Percentiles rank a stretch among this genome's conserved stretches.
Conservation (phyloP, 192 early-diverging fungal species). For the Kickxella alabastrina region DNA sequence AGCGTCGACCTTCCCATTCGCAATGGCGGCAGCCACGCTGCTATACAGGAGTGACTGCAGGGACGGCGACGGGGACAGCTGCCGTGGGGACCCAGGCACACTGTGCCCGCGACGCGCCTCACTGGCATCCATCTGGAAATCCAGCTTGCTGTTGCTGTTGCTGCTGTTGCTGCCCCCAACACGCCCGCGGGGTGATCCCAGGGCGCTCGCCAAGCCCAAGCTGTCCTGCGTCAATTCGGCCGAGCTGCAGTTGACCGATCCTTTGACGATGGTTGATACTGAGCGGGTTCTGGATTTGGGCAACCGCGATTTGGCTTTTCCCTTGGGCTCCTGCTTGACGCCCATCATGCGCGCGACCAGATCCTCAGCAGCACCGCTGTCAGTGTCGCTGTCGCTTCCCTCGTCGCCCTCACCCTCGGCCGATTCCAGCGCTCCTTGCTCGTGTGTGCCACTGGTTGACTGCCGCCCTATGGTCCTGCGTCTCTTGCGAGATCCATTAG, state of each 20-base stretch:
- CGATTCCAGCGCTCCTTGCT: no score
- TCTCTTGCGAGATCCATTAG: background rate
- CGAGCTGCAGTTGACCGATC: background rate
- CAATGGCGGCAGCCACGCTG: background rate
- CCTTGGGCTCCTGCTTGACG: conserved; percentile 4
- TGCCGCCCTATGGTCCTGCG: background rate
- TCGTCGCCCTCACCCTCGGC: background rate
- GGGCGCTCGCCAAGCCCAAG: background rate
- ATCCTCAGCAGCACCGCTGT: conserved; percentile 8
- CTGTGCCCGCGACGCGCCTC: conserved; percentile 26
- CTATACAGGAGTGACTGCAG: conserved; percentile 13
- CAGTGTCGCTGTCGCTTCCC: conserved; percentile 10
- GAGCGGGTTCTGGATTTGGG: conserved; percentile 29
- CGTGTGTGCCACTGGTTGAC: no score
- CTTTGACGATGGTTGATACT: conserved; percentile 19
- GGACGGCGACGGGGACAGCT: conserved; percentile 24
- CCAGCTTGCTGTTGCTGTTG: conserved; percentile 2
- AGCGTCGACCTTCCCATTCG: background rate
- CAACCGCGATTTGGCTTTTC: conserved; percentile 8
- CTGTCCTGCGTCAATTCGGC: background rate
- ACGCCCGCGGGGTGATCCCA: background rate
- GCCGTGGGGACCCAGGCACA: conserved; percentile 35
- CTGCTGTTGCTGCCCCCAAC: background rate
- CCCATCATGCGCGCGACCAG: conserved; percentile 31
- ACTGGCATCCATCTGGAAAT: background rate